Evolutionary conservation across 805 yeast genomes (phyloP).

Genomic region (Cyberlindnera euphorbiae): DNA sequence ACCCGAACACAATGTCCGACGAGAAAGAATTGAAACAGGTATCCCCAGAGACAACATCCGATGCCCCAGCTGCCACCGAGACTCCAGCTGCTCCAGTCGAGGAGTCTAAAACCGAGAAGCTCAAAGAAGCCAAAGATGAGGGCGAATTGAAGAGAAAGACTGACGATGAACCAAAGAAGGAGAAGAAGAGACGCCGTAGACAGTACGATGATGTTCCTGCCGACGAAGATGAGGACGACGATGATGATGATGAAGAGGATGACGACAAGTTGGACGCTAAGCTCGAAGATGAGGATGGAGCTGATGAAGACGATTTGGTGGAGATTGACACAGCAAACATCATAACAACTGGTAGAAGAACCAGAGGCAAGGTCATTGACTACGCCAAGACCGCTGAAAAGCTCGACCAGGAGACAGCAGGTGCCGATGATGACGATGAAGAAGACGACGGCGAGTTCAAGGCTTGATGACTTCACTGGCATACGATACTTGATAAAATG

Average conservation of each 20-base stretch:
- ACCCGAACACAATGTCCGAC: constrained; percentile 24
- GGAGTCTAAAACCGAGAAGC: no score
- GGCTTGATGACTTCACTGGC: constrained; percentile 30
- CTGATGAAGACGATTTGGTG: constrained; percentile 71
- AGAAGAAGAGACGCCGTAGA: constrained; percentile 55
- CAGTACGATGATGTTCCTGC: constrained; percentile 58
- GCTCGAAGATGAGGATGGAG: constrained; percentile 47
- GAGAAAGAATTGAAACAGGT: constrained; percentile 13
- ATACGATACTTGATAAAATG: no score
- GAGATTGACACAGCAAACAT: constrained; percentile 83
- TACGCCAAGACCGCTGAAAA: constrained; percentile 76
- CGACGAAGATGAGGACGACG: constrained; percentile 46
- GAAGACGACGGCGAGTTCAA: constrained; percentile 51
- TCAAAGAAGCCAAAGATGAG: constrained; percentile 9
- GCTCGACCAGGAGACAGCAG: constrained; percentile 36
- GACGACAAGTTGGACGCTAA: constrained; percentile 46
- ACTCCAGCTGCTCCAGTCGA: constrained; percentile 14
- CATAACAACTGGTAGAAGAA: constrained; percentile 81
- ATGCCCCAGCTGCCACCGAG: constrained; percentile 4
- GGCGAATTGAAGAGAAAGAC: constrained; percentile 25
- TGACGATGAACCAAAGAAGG: constrained; percentile 29
- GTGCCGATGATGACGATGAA: constrained; percentile 40
- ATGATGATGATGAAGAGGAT: constrained; percentile 39
- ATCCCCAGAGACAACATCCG: constrained; percentile 8
- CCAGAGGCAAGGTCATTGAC: constrained; percentile 85